These are phyloP conservation scores for Metschnikowia colocasiae DNA, from an alignment of 805 yeast genomes.

Conservation along the genomic window DNA sequence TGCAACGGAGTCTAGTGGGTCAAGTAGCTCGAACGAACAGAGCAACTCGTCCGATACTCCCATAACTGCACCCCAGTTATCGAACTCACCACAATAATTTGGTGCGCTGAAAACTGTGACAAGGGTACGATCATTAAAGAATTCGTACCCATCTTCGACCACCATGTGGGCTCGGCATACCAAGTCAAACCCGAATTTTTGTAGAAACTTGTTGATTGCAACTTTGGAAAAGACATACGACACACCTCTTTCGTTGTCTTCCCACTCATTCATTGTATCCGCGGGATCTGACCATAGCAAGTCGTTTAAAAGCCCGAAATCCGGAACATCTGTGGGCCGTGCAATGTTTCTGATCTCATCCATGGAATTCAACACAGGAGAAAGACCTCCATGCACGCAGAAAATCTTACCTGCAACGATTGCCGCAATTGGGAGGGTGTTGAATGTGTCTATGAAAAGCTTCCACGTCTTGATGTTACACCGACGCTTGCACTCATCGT, in stretches of 20 bases:
- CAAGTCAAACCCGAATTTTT: slow-evolving; percentile 72
- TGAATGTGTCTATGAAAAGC: slow-evolving; percentile 88
- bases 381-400: slow-evolving; percentile 82
- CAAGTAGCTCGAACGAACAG: slow-evolving; percentile 89
- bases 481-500: slow-evolving; percentile 95
- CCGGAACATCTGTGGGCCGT: slow-evolving; percentile 85
- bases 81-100: slow-evolving; percentile 78
- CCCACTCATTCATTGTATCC: slow-evolving; percentile 81
- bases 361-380: slow-evolving; percentile 69
- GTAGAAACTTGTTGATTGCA: slow-evolving; percentile 72
- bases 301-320: slow-evolving; percentile 73
- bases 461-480: slow-evolving; percentile 93
- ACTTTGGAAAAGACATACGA: slow-evolving; percentile 75
- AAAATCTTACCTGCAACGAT: slow-evolving; percentile 93
- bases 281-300: slow-evolving; percentile 84
- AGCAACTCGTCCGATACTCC: slow-evolving; percentile 88
- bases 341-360: slow-evolving; percentile 73
- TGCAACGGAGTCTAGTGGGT: slow-evolving; percentile 90
- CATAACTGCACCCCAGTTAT: slow-evolving; percentile 98
- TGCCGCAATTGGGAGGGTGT: slow-evolving; percentile 93
- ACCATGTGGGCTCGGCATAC: slow-evolving; percentile 89
- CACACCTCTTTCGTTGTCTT: slow-evolving; percentile 82
- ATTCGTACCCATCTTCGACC: slow-evolving; percentile 77
- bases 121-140: slow-evolving; percentile 65
- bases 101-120: slow-evolving; percentile 77